Evolutionary conservation across 192 early-diverging fungal genomes (phyloP), one percentile per base, ranked within the genome.

Genomic region (Umbelopsis isabellina): DNA sequence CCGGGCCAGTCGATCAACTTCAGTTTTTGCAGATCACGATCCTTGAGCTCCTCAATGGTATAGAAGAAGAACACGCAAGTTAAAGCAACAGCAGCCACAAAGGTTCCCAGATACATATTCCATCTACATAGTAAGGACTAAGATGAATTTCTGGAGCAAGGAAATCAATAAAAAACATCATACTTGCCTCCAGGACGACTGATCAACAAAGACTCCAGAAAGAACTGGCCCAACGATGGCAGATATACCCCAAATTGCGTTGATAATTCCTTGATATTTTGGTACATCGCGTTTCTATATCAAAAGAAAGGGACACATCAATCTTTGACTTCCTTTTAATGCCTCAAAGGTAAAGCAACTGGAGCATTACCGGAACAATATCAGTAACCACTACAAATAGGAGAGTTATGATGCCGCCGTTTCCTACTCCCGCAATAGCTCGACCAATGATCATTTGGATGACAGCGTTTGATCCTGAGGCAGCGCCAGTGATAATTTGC

Each of bases 261-360:
- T 89, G 52, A 94, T 86, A 33, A 94, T 73, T 15, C 90, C 91
- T 79, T 94, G 92, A 78, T 94, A 97, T 73, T 94, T 94, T 27
- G 91, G 90, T 20, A 92, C 84, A 58, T 95, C 89, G 22, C 88
- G 83, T 35, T 61, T 61, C 55, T 61, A 49, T 49, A 20, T 16
- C 6, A 16, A 41, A 41, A 4, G 37, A 30, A 30, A 30, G 37
- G 37, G 37, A 41, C 6, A 3, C n/a, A 49, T 20, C 15, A 49
- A 49, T 49, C n/a, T n/a, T n/a, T n/a, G n/a, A n/a, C n/a, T n/a
- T n/a, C n/a, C n/a, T n/a, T n/a, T n/a, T n/a, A n/a, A n/a, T n/a
- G n/a, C n/a, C n/a, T n/a, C 21, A 13, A 55, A 25, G 30, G 25
- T 16, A 55, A 21, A 27, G 4, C 7, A 55, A 12, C 12, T 23